phyloP scores from a whole-genome alignment of 2,329 filamentous ascomycete genomes.

The Aaosphaeria arxii region DNA sequence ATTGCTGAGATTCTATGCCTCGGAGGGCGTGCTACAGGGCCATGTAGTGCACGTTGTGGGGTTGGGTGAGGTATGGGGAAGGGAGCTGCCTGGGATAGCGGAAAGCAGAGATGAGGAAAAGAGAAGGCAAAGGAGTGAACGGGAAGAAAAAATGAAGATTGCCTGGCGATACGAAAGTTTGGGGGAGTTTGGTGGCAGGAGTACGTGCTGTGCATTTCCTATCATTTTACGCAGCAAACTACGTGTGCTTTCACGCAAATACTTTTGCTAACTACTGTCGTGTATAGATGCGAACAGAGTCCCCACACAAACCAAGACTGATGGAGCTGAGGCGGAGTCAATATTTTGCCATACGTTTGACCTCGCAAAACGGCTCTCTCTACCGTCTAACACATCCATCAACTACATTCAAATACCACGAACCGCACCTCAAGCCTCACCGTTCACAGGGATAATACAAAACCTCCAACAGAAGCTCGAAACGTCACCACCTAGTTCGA shows the following conservation, averaged over 20 bases:
- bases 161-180: constrained; percentile 94
- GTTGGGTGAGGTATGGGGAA: constrained; percentile 73
- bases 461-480: constrained; percentile 54
- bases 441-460: constrained; percentile 66
- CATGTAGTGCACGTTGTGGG: constrained; percentile 86
- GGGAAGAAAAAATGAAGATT: constrained; percentile 85
- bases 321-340: constrained; percentile 49
- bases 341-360: constrained; percentile 53
- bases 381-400: constrained; percentile 40
- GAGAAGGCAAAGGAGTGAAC: constrained; percentile 37
- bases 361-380: constrained; percentile 47
- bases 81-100: constrained; percentile 75
- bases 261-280: no score
- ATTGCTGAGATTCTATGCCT: constrained; percentile 82
- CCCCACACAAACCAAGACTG: constrained; percentile 11
- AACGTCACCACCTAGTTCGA: constrained; percentile 49
- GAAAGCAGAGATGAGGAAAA: constrained; percentile 34
- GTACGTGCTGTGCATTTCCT: no score
- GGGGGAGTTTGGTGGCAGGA: constrained; percentile 56
- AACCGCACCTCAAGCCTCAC: constrained; percentile 54
- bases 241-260: no score
- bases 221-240: no score
- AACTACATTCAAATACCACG: constrained; percentile 51
- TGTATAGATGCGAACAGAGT: constrained; percentile 11
- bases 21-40: constrained; percentile 87